These are phyloP conservation scores for Fusarium palustre DNA, from an alignment of 2,329 filamentous ascomycete genomes.

Conservation along the genomic window DNA sequence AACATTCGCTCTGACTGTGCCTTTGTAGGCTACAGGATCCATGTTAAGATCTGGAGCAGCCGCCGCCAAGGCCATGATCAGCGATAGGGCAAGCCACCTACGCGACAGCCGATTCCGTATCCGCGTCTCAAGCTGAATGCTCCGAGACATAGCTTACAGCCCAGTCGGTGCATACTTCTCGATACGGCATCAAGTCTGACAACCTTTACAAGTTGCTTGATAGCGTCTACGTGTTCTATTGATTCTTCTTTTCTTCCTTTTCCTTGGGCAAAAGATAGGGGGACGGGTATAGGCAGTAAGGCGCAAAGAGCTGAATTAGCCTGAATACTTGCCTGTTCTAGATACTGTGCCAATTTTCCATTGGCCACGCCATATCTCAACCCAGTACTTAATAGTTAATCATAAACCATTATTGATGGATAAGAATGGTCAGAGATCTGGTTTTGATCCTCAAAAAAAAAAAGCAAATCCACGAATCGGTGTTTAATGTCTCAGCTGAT, in stretches of 20 bases:
- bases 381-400: conserved; percentile 20
- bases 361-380: conserved; percentile 7
- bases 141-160: conserved; percentile 25
- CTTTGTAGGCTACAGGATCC: neutral
- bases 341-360: conserved; percentile 5
- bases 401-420: neutral
- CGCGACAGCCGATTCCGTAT: conserved; percentile 17
- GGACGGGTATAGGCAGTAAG: neutral
- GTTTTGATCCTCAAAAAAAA: neutral
- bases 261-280: conserved; percentile 7
- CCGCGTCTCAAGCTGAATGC: conserved; percentile 25
- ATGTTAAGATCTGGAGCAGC: conserved; percentile 11
- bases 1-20: neutral
- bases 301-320: conserved; percentile 11
- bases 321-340: conserved; percentile 4
- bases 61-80: conserved; percentile 40
- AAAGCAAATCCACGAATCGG: neutral
- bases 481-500: conserved; percentile 9
- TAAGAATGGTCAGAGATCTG: conserved; percentile 10
- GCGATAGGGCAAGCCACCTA: conserved; percentile 33
- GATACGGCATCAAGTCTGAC: conserved; percentile 27
- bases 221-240: conserved; percentile 9
- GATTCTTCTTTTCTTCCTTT: conserved; percentile 29
- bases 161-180: conserved; percentile 17
- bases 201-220: conserved; percentile 6